phyloP scores from a whole-genome alignment of 2,329 filamentous ascomycete species.

The Cryphonectria naterciae region DNA sequence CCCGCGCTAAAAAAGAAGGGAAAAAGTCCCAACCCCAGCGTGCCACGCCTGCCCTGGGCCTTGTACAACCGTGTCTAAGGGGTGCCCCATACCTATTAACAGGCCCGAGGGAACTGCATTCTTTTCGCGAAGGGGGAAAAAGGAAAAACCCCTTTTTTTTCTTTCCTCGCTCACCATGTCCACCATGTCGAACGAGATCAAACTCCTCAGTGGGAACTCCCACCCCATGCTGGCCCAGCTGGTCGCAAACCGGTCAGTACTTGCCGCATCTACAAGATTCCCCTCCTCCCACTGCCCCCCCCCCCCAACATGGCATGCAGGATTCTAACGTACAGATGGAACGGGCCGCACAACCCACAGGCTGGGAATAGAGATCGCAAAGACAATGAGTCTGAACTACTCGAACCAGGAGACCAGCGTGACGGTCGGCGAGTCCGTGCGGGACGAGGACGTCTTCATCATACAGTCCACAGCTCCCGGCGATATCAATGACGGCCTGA shows the following conservation, averaged over 20 bases:
- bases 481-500: conserved; percentile 96
- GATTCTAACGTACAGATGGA: not conserved
- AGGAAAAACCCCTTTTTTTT: not conserved
- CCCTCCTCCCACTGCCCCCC: not conserved
- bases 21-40: conserved; percentile 13
- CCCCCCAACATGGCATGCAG: not conserved
- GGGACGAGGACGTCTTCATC: conserved; percentile 98
- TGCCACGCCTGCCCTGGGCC: not conserved
- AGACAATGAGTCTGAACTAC: conserved; percentile 81
- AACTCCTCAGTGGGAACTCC: conserved; percentile 50
- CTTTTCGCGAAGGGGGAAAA: conserved; percentile 5
- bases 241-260: conserved; percentile 48
- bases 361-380: conserved; percentile 76
- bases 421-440: conserved; percentile 92
- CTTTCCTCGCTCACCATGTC: conserved; percentile 24
- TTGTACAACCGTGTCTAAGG: conserved; percentile 11
- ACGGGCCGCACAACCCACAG: conserved; percentile 44
- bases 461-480: conserved; percentile 92
- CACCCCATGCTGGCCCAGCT: conserved; percentile 30
- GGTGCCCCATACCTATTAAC: conserved; percentile 21
- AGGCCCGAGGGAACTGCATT: conserved; percentile 18
- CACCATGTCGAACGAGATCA: conserved; percentile 57
- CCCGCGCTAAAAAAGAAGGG: conserved; percentile 27
- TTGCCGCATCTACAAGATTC: not conserved
- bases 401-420: conserved; percentile 88